Base-by-base conservation (phyloP, 345 rosid species). In the Streptanthus diversifolius region DNA sequence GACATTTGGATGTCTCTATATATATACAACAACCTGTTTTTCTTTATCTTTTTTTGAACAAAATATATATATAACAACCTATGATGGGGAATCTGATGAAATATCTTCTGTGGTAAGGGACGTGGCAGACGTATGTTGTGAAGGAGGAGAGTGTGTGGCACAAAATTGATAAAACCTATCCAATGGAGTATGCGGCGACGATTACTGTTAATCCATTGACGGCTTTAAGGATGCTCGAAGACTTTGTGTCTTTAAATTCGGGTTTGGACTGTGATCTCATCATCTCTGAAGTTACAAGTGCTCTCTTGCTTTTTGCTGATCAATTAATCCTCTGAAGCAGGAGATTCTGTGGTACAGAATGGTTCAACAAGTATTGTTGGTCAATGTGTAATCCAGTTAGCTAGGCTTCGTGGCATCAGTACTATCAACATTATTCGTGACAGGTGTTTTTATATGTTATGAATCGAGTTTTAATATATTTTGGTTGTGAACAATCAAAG, bases 291-390 rank as follows among this genome's bases (percentile, higher is more conserved):
- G 27, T 5, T 59, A 64, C 8, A 36, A 36, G 22, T 40, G 27
- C 32, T 66, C 54, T 19, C 24, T 57, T 44, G 57, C 48, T 30
- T 71, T 66, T 66, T 35, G 0, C 47, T 81, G 15, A 70, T 73
- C 25, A 47, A 53, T 32, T 60, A 36, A 67, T 75, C 29, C 37
- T 62, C 43, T 68, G 53, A 27, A 71, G 29, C 89, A 85, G 93
- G 97, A 57, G 91, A 89, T 66, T 80, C 90, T 55, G 73, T 93
- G 22, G 95, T 89, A 71, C 97, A 93, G 89, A 93, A 91, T 79
- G 99, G 95, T 32, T 89, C 96, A 67, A 88, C 96, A 35, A 91
- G 93, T 79, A 87, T 88, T 5, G 95, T 91, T 37, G 96, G 99
- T 57, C 97, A 84, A 74, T 91, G 99, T 79, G 75, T 88, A 35